A percentile compares a stretch with the other conserved stretches of the same genome.
phyloP scores from a whole-genome alignment of 192 early-diverging fungal genomes.

The Jimgerdemannia lactiflua region DNA sequence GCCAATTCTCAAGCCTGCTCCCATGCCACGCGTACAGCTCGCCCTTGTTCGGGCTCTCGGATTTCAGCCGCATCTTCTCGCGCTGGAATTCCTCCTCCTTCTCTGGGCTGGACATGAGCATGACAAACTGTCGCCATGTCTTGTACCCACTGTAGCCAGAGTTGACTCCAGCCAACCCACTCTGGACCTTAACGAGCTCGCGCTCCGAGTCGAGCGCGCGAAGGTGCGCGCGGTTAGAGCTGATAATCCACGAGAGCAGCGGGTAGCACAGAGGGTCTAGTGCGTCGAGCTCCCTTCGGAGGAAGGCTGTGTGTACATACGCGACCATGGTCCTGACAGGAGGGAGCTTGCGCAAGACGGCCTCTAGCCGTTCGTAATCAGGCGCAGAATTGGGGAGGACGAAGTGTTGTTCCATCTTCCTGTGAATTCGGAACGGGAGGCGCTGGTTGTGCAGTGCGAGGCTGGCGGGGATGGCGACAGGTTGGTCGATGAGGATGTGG shows the following conservation, averaged over 20 bases:
- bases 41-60: slow-evolving; percentile 20
- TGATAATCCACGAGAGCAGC: slow-evolving; percentile 45
- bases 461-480: not conserved
- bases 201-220: slow-evolving; percentile 31
- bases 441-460: not conserved
- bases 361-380: slow-evolving; percentile 16
- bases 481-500: slow-evolving; percentile 15
- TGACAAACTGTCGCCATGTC: slow-evolving; percentile 27
- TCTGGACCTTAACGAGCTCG: slow-evolving; percentile 37
- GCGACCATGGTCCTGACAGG: slow-evolving; percentile 14
- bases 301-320: slow-evolving; percentile 13
- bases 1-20: slow-evolving; percentile 37
- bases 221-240: slow-evolving; percentile 37
- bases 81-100: slow-evolving; percentile 36
- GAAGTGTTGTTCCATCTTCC: not conserved
- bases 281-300: slow-evolving; percentile 28
- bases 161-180: not conserved
- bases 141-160: not conserved
- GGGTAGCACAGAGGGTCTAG: slow-evolving; percentile 40
- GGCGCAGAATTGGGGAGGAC: not conserved
- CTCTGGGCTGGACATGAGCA: slow-evolving; percentile 44
- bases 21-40: slow-evolving; percentile 18
- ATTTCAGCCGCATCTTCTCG: slow-evolving; percentile 16
- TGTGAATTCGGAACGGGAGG: not conserved
- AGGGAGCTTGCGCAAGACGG: slow-evolving; percentile 4